These are phyloP conservation scores for Furcasterigmium furcatum DNA, from an alignment of 2,329 filamentous ascomycete species.

Conservation along the genomic window DNA sequence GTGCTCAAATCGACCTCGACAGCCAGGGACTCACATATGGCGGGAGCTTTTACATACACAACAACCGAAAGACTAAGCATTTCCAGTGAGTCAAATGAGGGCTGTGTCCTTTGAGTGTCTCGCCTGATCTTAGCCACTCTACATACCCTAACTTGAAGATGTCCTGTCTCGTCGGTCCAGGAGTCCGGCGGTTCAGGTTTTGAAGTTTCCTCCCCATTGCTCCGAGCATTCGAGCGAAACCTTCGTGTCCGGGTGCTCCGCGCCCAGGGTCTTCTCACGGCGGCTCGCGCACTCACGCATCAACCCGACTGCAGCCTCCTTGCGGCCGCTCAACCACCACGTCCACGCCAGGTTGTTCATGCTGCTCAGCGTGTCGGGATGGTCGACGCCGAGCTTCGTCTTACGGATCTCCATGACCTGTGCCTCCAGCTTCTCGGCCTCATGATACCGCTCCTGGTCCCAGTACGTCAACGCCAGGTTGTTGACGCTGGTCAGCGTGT, in stretches of 20 bases:
- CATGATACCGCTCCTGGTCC: slow-evolving; percentile 4
- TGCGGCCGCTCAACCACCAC: background rate
- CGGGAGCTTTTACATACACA: too few species aligned
- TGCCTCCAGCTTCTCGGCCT: slow-evolving; percentile 8
- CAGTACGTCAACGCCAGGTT: background rate
- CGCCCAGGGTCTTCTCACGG: background rate
- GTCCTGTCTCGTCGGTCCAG: too few species aligned
- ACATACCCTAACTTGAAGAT: too few species aligned
- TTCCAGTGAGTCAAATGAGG: too few species aligned
- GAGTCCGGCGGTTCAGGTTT: too few species aligned
- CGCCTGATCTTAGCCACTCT: too few species aligned
- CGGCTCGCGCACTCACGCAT: background rate
- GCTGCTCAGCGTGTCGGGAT: slow-evolving; percentile 14
- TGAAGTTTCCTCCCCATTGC: too few species aligned
- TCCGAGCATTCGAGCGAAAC: background rate
- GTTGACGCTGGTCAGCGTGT: background rate
- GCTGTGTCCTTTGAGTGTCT: too few species aligned
- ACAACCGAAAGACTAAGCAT: too few species aligned
- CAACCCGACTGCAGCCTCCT: background rate
- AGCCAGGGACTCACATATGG: too few species aligned
- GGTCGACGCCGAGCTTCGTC: slow-evolving; percentile 11
- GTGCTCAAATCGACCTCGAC: too few species aligned
- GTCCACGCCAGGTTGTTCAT: slow-evolving; percentile 10
- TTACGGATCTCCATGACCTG: slow-evolving; percentile 10
- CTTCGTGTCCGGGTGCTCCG: background rate